Evolutionary conservation across 2,329 filamentous ascomycete genomes (phyloP).

Genomic region (Diaporthe batatas): DNA sequence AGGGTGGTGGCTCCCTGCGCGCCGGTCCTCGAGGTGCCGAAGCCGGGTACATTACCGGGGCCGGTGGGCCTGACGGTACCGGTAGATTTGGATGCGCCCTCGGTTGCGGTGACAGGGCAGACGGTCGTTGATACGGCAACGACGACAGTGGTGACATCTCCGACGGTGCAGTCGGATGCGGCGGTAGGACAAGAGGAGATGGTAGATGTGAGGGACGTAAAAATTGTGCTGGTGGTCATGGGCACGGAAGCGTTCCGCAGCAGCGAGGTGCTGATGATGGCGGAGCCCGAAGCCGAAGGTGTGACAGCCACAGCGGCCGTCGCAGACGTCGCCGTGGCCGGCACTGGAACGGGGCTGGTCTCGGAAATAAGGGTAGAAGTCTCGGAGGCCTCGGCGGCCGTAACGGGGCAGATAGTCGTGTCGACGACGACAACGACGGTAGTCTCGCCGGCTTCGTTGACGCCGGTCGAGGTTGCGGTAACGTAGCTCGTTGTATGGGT

Average conservation of each 20-base stretch:
- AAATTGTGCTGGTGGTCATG: conserved; percentile 40
- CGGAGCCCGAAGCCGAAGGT: conserved; percentile 1
- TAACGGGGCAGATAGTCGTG: conserved; percentile 41
- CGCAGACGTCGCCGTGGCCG: conserved; percentile 35
- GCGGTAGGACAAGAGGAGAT: conserved; percentile 33
- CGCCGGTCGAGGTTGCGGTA: conserved; percentile 21
- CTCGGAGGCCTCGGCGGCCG: conserved; percentile 37
- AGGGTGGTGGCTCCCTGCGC: conserved; percentile 10
- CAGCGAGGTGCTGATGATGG: conserved; percentile 2
- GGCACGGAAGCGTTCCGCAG: conserved; percentile 12
- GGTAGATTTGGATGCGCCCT: conserved; percentile 14
- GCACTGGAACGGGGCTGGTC: conserved; percentile 21
- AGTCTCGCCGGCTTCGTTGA: conserved; percentile 40
- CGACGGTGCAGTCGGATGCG: conserved; percentile 30
- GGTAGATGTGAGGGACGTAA: conserved; percentile 34
- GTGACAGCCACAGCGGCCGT: conserved; percentile 23
- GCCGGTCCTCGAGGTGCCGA: conserved; percentile 7
- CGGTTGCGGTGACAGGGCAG: conserved; percentile 37
- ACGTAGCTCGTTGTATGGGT: conserved; percentile 39
- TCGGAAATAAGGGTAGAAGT: conserved; percentile 11
- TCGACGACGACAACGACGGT: conserved; percentile 37
- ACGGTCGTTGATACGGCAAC: conserved; percentile 37
- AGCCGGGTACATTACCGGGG: neutral
- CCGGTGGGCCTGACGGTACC: conserved; percentile 1
- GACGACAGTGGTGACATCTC: conserved; percentile 33